phyloP scores from a whole-genome alignment of 257 asterid species.

The Anisodus acutangulus region DNA sequence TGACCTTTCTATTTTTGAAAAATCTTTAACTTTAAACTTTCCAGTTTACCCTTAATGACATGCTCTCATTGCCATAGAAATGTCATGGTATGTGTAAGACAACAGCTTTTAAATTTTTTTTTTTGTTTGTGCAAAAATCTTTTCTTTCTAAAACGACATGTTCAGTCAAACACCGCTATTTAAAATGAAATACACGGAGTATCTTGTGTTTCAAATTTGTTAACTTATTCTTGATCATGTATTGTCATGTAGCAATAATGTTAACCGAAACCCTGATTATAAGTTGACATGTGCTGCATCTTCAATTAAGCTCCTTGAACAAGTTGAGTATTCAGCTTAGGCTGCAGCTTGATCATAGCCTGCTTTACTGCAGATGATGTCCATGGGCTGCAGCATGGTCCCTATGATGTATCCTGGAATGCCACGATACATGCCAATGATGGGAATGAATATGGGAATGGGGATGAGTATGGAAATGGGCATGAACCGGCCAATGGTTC shows the following conservation, averaged over 20 bases:
- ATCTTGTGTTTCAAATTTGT: not conserved
- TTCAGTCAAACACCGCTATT: not conserved
- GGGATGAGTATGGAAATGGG: conserved; percentile 59
- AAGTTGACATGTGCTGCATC: not conserved
- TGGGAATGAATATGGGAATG: conserved; percentile 43
- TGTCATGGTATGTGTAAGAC: conserved; percentile 19
- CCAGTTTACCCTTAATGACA: not conserved
- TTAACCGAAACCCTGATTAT: not conserved
- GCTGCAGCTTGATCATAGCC: conserved; percentile 9
- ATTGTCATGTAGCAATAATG: not conserved
- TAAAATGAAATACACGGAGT: not conserved
- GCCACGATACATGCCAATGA: conserved; percentile 44
- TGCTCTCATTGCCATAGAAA: not conserved
- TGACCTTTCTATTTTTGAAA: not conserved
- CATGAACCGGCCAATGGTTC: conserved; percentile 62
- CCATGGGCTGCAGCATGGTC: conserved; percentile 50
- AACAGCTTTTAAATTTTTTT: not conserved
- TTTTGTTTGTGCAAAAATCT: not conserved
- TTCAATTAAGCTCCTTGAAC: not conserved
- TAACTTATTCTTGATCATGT: not conserved
- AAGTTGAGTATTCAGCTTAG: not conserved
- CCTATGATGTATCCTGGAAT: conserved; percentile 53
- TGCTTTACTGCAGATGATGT: conserved; percentile 48
- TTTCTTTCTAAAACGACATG: not conserved
- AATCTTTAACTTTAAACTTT: not conserved